These are phyloP conservation scores for Hirschfeldia incana DNA, from an alignment of 345 rosid species.

Conservation along the genomic window DNA sequence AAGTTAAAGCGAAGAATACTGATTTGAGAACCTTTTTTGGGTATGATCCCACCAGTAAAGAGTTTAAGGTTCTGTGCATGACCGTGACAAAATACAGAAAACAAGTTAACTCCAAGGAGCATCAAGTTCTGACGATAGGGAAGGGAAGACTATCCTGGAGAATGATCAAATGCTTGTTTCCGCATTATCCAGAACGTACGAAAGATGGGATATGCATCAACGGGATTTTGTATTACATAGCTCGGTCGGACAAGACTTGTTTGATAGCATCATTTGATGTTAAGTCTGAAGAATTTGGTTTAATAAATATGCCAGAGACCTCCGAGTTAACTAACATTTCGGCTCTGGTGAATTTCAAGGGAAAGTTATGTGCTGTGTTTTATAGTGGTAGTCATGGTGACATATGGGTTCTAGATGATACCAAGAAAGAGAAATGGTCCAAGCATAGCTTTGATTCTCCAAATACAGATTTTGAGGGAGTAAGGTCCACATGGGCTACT, in stretches of 20 bases:
- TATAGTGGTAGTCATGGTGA: too few relatives aligned
- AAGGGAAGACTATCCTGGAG: not conserved
- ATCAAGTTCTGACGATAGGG: conserved; percentile 13
- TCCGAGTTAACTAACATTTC: not conserved
- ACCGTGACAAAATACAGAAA: not conserved
- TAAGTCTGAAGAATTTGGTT: not conserved
- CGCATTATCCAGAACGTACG: not conserved
- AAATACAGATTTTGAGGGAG: not conserved
- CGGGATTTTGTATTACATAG: conserved; percentile 10
- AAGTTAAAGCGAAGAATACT: not conserved
- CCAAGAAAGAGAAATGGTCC: not conserved
- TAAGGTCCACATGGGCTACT: too few relatives aligned
- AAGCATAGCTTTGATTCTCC: not conserved
- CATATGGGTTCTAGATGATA: not conserved
- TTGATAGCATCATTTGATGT: conserved; percentile 13
- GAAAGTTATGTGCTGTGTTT: not conserved
- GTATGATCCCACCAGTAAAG: conserved; percentile 8
- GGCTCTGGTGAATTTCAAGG: not conserved
- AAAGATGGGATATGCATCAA: not conserved
- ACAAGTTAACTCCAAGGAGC: not conserved
- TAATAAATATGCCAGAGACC: not conserved
- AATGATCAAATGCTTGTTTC: not conserved
- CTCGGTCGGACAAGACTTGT: not conserved
- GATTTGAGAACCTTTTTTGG: not conserved
- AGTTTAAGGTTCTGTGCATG: conserved; percentile 5